Base-by-base conservation (phyloP, 495 filamentous ascomycete species). In the Stereocaulon alpinum region DNA sequence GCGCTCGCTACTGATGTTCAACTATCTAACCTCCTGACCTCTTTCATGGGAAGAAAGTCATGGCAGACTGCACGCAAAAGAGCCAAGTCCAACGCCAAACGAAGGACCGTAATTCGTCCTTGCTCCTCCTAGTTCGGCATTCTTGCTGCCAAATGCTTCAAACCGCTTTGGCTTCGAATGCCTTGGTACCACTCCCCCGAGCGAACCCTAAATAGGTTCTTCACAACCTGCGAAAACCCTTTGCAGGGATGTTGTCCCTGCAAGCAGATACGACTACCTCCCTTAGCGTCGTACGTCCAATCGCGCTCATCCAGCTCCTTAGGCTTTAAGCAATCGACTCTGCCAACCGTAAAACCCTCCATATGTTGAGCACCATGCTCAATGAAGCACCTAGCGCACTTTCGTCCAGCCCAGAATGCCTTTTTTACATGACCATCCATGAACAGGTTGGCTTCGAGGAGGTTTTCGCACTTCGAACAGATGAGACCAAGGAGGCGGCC, bases 371-470 rank as follows among this genome's bases (percentile, higher is more conserved):
- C 4, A 24, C 59, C 51, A 20, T 49, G 51, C 7, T 41, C 24
- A 7, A 55, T 61, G 24, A 30, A 34, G 11, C 59, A 56, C 14
- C 50, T 29, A 24, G 40, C 43, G 30, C 59, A 61, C 4, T 32
- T 20, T 10, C 51, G 51, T 34, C 51, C 32, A 2, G 22, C 17
- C 32, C 24, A 24, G 22, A 54, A 12, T 12, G 10, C 0, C 3
- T 24, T 40, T 4, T 24, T 34, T 20, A 5, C 34, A 1, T 34
- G 18, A 2, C 3, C 4, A 6, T 22, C 32, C 9, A n/a, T 54
- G 34, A 54, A 54, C 15, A 41, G 20, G 3, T 10, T 40, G 30
- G 37, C 40, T 11, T 41, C 34, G 18, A 54, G 20, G 3, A 54
- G 17, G 10, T 41, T 34, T 11, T 41, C 40, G 30, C 51, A 54